Base-by-base conservation (phyloP, 1,284 basidiomycete genomes). In the Ustilago shanxiensis region DNA sequence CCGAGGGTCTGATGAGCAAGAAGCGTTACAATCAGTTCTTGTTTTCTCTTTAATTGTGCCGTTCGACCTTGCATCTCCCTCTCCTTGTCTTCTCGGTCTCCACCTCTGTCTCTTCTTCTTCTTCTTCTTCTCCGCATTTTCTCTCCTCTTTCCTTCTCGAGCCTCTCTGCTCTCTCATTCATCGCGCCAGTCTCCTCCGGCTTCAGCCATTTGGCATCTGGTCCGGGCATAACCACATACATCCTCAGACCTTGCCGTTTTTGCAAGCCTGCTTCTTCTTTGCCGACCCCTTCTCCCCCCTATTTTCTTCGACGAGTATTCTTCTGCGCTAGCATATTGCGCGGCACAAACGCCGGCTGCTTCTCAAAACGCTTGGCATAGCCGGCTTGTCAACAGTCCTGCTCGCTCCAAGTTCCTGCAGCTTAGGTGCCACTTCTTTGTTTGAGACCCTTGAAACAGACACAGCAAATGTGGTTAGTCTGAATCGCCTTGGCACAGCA, bases 81-180 rank as follows among this genome's bases (percentile, higher is more conserved):
- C 33, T 39, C 22, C 35, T 54, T 31, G 35, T 39, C 35, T 54
- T 31, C 53, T 39, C 35, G 20, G 14, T 14, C 53, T 39, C 35
- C 54, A 26, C 39, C 54, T 44, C 41, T 13, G 1, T 22, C 51
- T 54, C n/a, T n/a, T n/a, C n/a, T n/a, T n/a, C n/a, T n/a, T n/a
- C n/a, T n/a, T n/a, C n/a, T n/a, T n/a, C n/a, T 20, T 31, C 26
- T 8, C 50, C 31, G n/a, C 50, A n/a, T 29, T 7, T 22, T 26
- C 35, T 37, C 54, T 18, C 41, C 13, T n/a, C 8, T 31, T 29
- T 55, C 22, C 10, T 55, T 52, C 29, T 35, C n/a, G 31, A 20
- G 5, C 31, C 1, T 41, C 22, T 24, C 10, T n/a, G 8, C 50
- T 49, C 24, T 28, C 16, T 49, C 24, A 13, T 26, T 49, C 18